Evolutionary conservation across 1,284 basidiomycete species (phyloP), one percentile per base, ranked within the genome.

Genomic region (Ceratobasidium sp.): DNA sequence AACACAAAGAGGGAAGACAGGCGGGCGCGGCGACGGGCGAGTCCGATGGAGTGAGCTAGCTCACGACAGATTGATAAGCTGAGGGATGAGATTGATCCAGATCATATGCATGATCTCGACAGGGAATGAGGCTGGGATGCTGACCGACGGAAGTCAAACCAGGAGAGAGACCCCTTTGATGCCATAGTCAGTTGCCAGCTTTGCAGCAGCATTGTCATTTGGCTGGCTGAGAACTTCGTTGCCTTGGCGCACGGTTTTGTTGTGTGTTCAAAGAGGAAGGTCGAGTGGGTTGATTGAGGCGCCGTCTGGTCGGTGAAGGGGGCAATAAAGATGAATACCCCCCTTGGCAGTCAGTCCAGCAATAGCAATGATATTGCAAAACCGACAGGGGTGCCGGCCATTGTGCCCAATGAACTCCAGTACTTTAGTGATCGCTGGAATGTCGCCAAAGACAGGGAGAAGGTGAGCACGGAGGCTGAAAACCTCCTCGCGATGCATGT

Each of bases 401-500:
- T 67, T 68, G 29, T 65, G 71, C 5, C 71, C 69, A 3, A 53
- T 56, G n/a, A 72, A 43, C 17, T 50, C 34, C 49, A 70, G 40
- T 10, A 54, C 34, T 50, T 72, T 72, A 31, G 70, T 35, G 10
- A 70, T 52, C 1, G 71, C 71, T 32, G 69, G 57, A 31, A 72
- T 70, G n/a, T n/a, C n/a, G n/a, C n/a, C n/a, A n/a, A n/a, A n/a
- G n/a, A n/a, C n/a, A n/a, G n/a, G n/a, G n/a, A 72, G 34, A 25
- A 57, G 42, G 38, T 58, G 27, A 15, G 35, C 56, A 27, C 56
- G 38, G n/a, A 43, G 20, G 13, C n/a, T 40, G 35, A 58, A 58
- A 1, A 43, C 15, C 35, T 58, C 56, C 12, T 58, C 56, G 29
- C n/a, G 20, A n/a, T 47, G 35, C 8, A 45, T 20, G 22, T 58